Conservation (phyloP, 306 rosid genomes). For the Malus asiatica region DNA sequence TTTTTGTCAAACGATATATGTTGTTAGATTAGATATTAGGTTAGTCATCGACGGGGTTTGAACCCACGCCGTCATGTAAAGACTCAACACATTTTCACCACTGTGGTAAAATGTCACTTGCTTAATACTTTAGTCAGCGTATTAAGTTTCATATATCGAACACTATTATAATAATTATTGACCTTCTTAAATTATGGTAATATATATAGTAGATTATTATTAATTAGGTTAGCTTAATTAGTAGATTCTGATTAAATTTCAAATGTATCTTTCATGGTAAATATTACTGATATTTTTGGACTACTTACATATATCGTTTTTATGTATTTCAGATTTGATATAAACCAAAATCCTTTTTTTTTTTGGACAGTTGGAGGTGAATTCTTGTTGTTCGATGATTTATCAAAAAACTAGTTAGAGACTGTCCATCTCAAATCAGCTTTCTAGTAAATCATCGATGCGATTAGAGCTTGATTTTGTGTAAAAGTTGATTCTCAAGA, state of each 20-base stretch:
- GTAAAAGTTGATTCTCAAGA: too few species aligned
- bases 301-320: background rate
- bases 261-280: background rate
- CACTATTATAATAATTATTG: too few species aligned
- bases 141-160: too few species aligned
- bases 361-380: background rate
- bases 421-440: background rate
- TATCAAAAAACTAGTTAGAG: background rate
- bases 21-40: too few species aligned
- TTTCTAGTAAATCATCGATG: background rate
- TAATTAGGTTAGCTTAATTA: background rate
- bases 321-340: background rate
- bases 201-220: too few species aligned
- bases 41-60: rapidly evolving
- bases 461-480: background rate
- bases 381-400: background rate
- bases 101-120: too few species aligned
- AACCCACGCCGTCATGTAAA: too few species aligned
- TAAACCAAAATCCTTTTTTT: too few species aligned
- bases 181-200: too few species aligned
- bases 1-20: too few species aligned
- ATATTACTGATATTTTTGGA: background rate
- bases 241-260: background rate
- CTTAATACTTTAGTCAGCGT: too few species aligned
- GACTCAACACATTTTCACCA: too few species aligned